These are phyloP conservation scores for Pyrenochaeta sp. DNA, from an alignment of 2,329 filamentous ascomycete species.

Conservation along the genomic window DNA sequence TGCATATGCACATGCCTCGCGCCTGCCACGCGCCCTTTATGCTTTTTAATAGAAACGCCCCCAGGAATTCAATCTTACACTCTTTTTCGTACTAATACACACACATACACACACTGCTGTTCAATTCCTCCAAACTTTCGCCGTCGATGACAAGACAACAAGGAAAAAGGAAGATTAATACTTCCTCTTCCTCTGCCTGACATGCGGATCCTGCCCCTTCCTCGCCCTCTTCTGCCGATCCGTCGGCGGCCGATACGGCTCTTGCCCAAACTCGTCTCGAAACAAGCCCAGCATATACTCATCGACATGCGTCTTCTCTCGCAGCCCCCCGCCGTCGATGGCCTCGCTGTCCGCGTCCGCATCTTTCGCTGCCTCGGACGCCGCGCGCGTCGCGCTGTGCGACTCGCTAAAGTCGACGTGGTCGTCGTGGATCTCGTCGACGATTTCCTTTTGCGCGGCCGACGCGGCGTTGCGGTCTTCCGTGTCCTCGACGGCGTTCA, in stretches of 20 bases:
- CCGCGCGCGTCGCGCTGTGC: conserved; percentile 33
- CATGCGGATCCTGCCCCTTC: conserved; percentile 43
- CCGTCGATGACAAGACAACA: no score
- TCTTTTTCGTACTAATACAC: neutral
- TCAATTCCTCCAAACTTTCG: no score
- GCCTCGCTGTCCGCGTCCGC: conserved; percentile 23
- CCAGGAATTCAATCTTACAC: no score
- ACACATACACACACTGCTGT: no score
- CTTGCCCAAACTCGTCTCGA: conserved; percentile 42
- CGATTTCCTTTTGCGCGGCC: conserved; percentile 85
- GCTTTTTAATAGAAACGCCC: no score
- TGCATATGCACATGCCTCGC: no score
- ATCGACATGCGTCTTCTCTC: conserved; percentile 39
- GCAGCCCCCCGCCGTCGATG: conserved; percentile 24
- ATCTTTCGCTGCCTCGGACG: conserved; percentile 24
- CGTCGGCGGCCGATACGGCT: conserved; percentile 40
- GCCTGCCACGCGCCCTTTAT: no score
- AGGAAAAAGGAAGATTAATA: conserved; percentile 30
- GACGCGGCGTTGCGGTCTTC: conserved; percentile 91
- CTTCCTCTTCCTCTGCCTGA: conserved; percentile 36
- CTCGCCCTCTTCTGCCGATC: conserved; percentile 41
- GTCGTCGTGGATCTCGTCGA: conserved; percentile 61
- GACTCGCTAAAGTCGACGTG: conserved; percentile 51
- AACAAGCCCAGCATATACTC: conserved; percentile 44
- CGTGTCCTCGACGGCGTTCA: conserved; percentile 89